A percentile compares a stretch with the other conserved stretches of the same genome.
phyloP scores from a whole-genome alignment of 805 yeast species.

The Lachancea fermentati region DNA sequence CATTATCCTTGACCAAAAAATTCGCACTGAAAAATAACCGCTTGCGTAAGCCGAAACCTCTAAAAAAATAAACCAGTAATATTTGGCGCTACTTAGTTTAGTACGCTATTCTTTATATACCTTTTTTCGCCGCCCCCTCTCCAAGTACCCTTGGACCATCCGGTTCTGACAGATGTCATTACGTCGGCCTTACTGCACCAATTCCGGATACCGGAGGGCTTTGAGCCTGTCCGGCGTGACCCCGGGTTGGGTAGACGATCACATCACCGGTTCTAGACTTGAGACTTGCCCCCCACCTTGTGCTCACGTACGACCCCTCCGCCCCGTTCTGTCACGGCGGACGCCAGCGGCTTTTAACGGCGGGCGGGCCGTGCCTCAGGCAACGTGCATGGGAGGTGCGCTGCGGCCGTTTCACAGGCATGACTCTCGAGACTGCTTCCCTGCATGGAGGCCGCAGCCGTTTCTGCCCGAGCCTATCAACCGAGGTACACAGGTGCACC shows the following conservation, averaged over 20 bases:
- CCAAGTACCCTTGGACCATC: not conserved
- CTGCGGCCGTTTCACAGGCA: too few species aligned
- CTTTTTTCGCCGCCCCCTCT: not conserved
- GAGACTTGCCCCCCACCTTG: too few species aligned
- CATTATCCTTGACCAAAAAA: slow-evolving; percentile 5
- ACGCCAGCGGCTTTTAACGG: not conserved
- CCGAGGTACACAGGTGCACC: too few species aligned
- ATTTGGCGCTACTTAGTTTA: too few species aligned
- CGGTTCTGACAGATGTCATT: not conserved
- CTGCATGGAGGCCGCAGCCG: too few species aligned
- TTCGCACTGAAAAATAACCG: too few species aligned
- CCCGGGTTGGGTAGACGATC: too few species aligned
- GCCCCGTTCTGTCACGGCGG: not conserved
- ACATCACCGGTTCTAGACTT: too few species aligned
- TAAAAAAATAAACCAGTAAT: too few species aligned
- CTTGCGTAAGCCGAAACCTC: too few species aligned
- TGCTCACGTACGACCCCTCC: not conserved
- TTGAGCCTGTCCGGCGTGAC: not conserved
- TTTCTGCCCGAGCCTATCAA: too few species aligned
- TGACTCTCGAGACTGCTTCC: not conserved
- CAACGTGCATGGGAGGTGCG: not conserved
- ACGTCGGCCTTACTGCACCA: slow-evolving; percentile 1
- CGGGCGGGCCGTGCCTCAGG: not conserved
- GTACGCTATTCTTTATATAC: slow-evolving; percentile 1
- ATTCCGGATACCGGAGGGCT: not conserved